Percentiles rank a stretch among this genome's conserved stretches.
phyloP scores from a whole-genome alignment of 2,329 filamentous ascomycete species.

The Aspergillus sp. region DNA sequence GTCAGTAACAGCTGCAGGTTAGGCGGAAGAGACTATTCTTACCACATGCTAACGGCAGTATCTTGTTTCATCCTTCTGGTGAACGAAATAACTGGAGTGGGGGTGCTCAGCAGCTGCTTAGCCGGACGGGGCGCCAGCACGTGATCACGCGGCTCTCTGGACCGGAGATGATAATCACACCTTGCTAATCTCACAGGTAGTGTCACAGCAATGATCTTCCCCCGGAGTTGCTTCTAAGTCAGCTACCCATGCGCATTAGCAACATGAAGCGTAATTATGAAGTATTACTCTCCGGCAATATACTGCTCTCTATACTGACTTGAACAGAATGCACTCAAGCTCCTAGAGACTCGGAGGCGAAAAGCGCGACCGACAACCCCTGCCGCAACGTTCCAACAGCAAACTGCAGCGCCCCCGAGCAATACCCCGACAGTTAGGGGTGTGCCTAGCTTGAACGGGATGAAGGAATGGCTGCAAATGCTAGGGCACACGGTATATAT shows the following conservation, averaged over 20 bases:
- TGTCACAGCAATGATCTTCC: background rate
- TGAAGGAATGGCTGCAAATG: slow-evolving; percentile 33
- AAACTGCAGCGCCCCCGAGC: background rate
- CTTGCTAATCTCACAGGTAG: background rate
- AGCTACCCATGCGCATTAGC: background rate
- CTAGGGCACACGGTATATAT: slow-evolving; percentile 34
- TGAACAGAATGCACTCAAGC: slow-evolving; percentile 5
- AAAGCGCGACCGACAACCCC: background rate
- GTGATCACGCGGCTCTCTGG: background rate
- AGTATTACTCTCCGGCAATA: background rate
- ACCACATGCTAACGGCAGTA: background rate
- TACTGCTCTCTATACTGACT: background rate
- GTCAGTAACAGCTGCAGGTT: background rate
- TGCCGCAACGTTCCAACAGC: background rate
- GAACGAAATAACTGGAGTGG: background rate
- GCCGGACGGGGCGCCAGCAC: background rate
- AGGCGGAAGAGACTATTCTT: background rate
- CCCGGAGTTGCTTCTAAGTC: background rate
- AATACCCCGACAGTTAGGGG: background rate
- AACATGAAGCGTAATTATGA: background rate
- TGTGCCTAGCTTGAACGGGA: slow-evolving; percentile 32
- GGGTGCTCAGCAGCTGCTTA: background rate
- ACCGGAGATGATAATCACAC: background rate
- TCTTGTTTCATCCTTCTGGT: background rate
- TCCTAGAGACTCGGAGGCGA: slow-evolving; percentile 1